Evolutionary conservation across 2,329 filamentous ascomycete genomes (phyloP).

Genomic region (Dactylellina parvicollis): DNA sequence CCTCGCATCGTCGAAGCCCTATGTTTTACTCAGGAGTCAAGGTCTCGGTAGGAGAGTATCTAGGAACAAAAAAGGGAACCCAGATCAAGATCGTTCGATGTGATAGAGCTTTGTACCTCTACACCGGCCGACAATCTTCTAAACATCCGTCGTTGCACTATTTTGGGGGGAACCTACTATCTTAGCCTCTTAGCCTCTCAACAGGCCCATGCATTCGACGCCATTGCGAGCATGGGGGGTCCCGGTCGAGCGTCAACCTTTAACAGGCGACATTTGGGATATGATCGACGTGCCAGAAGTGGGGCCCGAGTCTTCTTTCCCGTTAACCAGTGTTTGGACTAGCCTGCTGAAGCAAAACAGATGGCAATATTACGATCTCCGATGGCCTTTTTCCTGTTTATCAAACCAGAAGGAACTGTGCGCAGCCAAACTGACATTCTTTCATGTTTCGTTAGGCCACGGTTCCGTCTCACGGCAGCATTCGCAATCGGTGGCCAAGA

Average conservation of each 20-base stretch:
- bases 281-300: slow-evolving; percentile 49
- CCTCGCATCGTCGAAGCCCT: slow-evolving; percentile 39
- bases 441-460: slow-evolving; percentile 23
- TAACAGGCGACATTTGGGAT: slow-evolving; percentile 52
- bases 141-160: slow-evolving; percentile 36
- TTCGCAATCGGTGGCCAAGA: slow-evolving; percentile 51
- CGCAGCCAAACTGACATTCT: slow-evolving; percentile 7
- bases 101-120: too few relatives aligned
- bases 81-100: too few relatives aligned
- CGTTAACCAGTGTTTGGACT: slow-evolving; percentile 34
- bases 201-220: slow-evolving; percentile 27
- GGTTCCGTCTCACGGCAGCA: slow-evolving; percentile 47
- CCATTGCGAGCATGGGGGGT: slow-evolving; percentile 41
- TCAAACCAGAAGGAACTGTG: slow-evolving; percentile 24
- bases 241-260: slow-evolving; percentile 54
- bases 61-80: slow-evolving; percentile 16
- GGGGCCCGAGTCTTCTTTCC: slow-evolving; percentile 34
- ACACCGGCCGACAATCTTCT: slow-evolving; percentile 19
- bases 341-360: background rate
- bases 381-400: slow-evolving; percentile 15
- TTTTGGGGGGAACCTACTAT: slow-evolving; percentile 42
- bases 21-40: slow-evolving; percentile 29
- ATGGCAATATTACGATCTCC: slow-evolving; percentile 36
- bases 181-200: slow-evolving; percentile 20
- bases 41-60: background rate